A percentile compares a stretch with the other conserved stretches of the same genome.
Evolutionary conservation across 75 land plant species (phyloP).

Genomic region (Isoetes taiwanensis): DNA sequence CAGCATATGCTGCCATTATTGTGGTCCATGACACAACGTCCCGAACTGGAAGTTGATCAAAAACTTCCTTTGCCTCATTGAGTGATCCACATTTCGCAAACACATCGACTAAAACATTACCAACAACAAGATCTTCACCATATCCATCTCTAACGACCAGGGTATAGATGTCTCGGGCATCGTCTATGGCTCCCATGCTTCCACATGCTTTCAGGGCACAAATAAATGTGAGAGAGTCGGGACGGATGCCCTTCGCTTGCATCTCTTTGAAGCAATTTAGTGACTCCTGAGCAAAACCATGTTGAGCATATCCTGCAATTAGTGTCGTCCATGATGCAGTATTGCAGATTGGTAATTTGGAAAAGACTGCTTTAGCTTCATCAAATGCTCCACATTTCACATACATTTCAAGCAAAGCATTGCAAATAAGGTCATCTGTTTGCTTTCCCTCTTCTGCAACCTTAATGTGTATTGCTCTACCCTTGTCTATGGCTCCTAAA

Average conservation of each 20-base stretch:
- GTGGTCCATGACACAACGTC: conserved; percentile 29
- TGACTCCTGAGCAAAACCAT: conserved; percentile 10
- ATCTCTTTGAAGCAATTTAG: conserved; percentile 6
- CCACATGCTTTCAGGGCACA: conserved; percentile 12
- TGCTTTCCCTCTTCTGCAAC: neutral
- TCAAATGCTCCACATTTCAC: conserved; percentile 10
- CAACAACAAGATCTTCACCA: no score
- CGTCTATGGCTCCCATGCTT: conserved; percentile 2
- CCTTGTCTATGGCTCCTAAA: conserved; percentile 6
- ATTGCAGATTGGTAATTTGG: conserved; percentile 10
- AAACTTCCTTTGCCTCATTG: conserved; percentile 8
- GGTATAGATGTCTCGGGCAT: neutral
- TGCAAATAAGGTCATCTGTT: conserved; percentile 3
- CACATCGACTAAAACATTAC: no score
- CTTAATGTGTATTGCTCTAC: conserved; percentile 8
- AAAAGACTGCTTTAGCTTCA: conserved; percentile 3
- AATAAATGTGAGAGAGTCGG: conserved; percentile 11
- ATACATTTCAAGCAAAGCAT: conserved; percentile 11
- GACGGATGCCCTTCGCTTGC: conserved; percentile 1
- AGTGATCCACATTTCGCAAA: no score
- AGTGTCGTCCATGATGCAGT: conserved; percentile 14
- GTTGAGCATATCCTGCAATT: conserved; percentile 16
- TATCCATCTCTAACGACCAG: no score
- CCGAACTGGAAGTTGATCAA: neutral
- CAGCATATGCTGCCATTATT: conserved; percentile 25